Percentiles rank a stretch among this genome's conserved stretches.
Conservation (phyloP, 2,329 filamentous ascomycete species). For the Neonectria coccinea region DNA sequence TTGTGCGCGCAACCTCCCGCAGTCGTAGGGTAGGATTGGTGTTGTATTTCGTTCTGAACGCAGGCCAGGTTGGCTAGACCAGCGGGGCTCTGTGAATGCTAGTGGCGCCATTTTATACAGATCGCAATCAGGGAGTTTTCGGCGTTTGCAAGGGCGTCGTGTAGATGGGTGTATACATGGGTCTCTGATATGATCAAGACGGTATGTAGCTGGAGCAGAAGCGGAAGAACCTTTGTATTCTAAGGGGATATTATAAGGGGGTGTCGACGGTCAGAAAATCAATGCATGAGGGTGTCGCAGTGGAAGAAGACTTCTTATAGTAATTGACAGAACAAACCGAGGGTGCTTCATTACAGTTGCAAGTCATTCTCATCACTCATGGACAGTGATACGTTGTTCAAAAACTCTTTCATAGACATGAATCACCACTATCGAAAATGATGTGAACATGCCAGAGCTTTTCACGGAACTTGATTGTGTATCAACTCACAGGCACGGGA, state of each 20-base stretch:
- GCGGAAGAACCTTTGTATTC: too few relatives aligned
- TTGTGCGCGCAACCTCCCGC: constrained; percentile 2
- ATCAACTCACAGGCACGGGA: neutral
- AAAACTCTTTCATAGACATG: neutral
- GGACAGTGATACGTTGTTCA: neutral
- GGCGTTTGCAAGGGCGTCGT: neutral
- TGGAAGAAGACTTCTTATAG: neutral
- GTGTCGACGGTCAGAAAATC: neutral
- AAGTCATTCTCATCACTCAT: neutral
- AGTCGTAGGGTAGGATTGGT: neutral
- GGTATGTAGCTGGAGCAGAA: neutral
- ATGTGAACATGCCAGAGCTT: neutral
- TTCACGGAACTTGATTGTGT: neutral
- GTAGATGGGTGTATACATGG: neutral
- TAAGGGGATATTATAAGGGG: neutral
- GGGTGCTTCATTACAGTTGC: neutral
- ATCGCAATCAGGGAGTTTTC: neutral
- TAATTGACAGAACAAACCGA: neutral
- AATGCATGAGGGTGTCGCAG: neutral
- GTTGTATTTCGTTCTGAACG: neutral
- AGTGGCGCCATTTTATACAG: neutral
- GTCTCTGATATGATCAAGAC: neutral
- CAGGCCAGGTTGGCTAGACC: constrained; percentile 5
- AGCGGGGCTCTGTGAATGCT: neutral
- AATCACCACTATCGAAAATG: neutral